Evolutionary conservation across 1,284 basidiomycete species (phyloP), one percentile per base, ranked within the genome.

Genomic region (Vanrija sp.): DNA sequence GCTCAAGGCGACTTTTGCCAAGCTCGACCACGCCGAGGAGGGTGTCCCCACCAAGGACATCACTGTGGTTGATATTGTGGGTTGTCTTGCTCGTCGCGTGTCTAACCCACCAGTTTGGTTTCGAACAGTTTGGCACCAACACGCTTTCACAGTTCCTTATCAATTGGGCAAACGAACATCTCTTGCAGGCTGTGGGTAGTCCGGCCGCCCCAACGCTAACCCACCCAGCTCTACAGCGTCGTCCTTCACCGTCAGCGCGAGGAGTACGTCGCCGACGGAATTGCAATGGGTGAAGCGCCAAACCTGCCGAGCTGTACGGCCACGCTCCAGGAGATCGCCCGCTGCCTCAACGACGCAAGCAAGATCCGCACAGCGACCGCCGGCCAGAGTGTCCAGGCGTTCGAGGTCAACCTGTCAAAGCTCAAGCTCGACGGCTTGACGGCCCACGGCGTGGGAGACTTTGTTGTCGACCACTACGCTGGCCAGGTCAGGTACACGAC

Each of bases 151-250:
- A 59, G 49, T 59, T 59, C 43, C 46, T 59, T 19, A 59, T 59
- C 57, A 59, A 59, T 51, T 59, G 57, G 57, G 54, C 57, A 22
- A 59, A 59, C 51, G 57, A 59, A 54, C 54, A 59, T 43, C 54
- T 56, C 12, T 49, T 53, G 22, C 51, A 51, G 15, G 31, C 31
- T 31, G 31, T 31, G 31, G 7, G 31, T 31, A 4, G 5, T 4
- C 12, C 15, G 12, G 12, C 6, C 31, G 4, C 5, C 15, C 15
- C 10, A 14, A 2, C 12, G 12, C 31, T 31, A 31, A 31, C 31
- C 31, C 31, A 31, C 31, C 10, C 57, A 59, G 36, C 42, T 59
- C 23, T 55, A 51, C 10, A 53, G 53, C 31, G 53, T 56, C 24
- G 54, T 59, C 18, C 51, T 59, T 12, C 53, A 59, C 45, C 53